A percentile compares a stretch with the other conserved stretches of the same genome.
Conservation (phyloP, 2,329 filamentous ascomycete species). For the Camptophora hylomeconis region DNA sequence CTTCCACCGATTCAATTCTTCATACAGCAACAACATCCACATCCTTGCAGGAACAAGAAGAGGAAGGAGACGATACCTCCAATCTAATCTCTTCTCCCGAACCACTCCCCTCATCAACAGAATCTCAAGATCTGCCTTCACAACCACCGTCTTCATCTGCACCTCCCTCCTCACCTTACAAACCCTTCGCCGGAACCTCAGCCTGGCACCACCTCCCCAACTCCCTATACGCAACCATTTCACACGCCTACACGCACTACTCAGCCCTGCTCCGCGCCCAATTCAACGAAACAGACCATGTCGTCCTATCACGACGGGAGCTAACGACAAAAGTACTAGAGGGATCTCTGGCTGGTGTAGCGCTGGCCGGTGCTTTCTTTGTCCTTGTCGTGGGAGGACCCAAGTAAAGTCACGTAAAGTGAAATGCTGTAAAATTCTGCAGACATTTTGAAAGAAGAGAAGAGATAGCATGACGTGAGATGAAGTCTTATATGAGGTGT, state of each 20-base stretch:
- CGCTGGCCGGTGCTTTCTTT: constrained; percentile 48
- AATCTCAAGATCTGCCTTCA: background rate
- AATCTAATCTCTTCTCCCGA: no score
- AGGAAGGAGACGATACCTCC: no score
- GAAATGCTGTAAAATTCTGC: no score
- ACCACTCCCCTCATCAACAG: constrained; percentile 1
- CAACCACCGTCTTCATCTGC: background rate
- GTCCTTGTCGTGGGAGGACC: constrained; percentile 54
- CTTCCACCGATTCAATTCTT: no score
- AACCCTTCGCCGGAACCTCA: constrained; percentile 2
- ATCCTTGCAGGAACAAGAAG: no score
- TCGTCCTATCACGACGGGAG: constrained; percentile 56
- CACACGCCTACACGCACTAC: constrained; percentile 30
- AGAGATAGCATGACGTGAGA: no score
- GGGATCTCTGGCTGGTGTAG: no score
- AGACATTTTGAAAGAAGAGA: no score
- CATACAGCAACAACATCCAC: no score
- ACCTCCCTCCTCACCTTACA: constrained; percentile 3
- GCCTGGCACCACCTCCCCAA: constrained; percentile 13
- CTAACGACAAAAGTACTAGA: constrained; percentile 57
- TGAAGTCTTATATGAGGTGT: no score
- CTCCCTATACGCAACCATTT: constrained; percentile 12
- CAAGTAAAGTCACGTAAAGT: no score
- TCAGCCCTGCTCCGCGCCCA: constrained; percentile 42
- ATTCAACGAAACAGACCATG: constrained; percentile 47